Evolutionary conservation across 345 rosid genomes (phyloP).

Genomic region (Psidium guajava): DNA sequence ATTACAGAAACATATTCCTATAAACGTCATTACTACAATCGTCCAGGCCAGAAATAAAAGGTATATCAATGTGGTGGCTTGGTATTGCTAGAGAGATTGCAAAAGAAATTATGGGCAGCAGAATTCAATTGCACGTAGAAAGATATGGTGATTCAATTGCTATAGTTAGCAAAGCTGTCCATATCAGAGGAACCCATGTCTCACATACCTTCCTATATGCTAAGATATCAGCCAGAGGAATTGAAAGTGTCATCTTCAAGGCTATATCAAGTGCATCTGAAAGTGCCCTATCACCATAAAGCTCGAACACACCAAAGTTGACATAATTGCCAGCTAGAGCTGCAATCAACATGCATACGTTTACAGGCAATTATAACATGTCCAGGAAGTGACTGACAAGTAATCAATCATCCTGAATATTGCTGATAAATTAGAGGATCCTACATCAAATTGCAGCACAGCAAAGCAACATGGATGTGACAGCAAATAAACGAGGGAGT

Average conservation of each 20-base stretch:
- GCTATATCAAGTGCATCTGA: constrained; percentile 89
- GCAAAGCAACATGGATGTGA: background rate
- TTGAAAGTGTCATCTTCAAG: constrained; percentile 78
- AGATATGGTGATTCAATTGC: background rate
- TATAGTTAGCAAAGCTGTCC: background rate
- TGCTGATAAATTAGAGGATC: background rate
- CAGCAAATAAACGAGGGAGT: background rate
- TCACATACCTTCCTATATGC: constrained; percentile 81
- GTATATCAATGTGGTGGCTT: background rate
- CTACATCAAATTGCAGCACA: background rate
- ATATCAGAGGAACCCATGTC: background rate
- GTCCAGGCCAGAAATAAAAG: background rate
- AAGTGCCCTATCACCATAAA: constrained; percentile 96
- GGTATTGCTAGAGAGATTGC: background rate
- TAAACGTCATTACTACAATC: background rate
- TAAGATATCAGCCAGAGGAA: constrained; percentile 86
- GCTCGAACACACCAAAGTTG: constrained; percentile 95
- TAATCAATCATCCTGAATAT: background rate
- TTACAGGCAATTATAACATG: background rate
- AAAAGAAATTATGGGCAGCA: background rate
- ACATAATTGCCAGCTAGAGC: constrained; percentile 92
- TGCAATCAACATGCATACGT: constrained; percentile 20
- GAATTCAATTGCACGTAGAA: background rate
- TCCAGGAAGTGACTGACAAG: background rate
- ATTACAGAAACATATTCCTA: background rate